Conservation (phyloP, 805 yeast species). For the Myxozyma sirexii region DNA sequence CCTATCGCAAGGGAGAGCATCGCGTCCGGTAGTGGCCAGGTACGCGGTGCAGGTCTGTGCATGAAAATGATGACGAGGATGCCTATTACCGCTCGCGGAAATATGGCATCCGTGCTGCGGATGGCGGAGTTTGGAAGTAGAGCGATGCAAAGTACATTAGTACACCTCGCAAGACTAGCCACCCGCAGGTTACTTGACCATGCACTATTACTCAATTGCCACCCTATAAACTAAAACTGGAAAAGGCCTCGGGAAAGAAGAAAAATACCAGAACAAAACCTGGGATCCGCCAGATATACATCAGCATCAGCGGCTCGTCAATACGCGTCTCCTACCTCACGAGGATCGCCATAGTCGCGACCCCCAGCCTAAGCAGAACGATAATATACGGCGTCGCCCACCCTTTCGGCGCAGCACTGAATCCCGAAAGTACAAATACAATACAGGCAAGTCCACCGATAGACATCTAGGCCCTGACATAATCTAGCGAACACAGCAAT, state of each 20-base stretch:
- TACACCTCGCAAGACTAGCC: conserved; percentile 50
- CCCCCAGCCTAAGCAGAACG: conserved; percentile 48
- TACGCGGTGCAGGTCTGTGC: conserved; percentile 48
- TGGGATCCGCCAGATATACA: conserved; percentile 47
- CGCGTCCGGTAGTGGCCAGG: conserved; percentile 50
- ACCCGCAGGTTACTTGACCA: conserved; percentile 45
- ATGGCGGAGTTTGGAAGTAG: conserved; percentile 50
- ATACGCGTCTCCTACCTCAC: conserved; percentile 46
- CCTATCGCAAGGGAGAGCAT: no score
- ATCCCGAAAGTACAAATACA: conserved; percentile 51
- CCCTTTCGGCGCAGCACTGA: conserved; percentile 45
- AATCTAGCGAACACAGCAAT: conserved; percentile 44
- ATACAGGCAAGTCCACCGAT: conserved; percentile 48
- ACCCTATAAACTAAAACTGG: neutral
- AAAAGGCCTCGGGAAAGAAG: neutral
- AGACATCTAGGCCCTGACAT: conserved; percentile 49
- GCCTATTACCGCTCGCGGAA: conserved; percentile 52
- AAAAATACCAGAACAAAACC: conserved; percentile 43
- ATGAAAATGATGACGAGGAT: conserved; percentile 49
- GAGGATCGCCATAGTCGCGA: conserved; percentile 43
- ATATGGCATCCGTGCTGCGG: conserved; percentile 49
- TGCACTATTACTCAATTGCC: conserved; percentile 28
- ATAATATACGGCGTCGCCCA: conserved; percentile 54
- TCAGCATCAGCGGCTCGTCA: conserved; percentile 51
- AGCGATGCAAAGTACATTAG: conserved; percentile 47